These are phyloP conservation scores for Yamadazyma trypodendri DNA, from an alignment of 1,139 yeast genomes.

Conservation along the genomic window DNA sequence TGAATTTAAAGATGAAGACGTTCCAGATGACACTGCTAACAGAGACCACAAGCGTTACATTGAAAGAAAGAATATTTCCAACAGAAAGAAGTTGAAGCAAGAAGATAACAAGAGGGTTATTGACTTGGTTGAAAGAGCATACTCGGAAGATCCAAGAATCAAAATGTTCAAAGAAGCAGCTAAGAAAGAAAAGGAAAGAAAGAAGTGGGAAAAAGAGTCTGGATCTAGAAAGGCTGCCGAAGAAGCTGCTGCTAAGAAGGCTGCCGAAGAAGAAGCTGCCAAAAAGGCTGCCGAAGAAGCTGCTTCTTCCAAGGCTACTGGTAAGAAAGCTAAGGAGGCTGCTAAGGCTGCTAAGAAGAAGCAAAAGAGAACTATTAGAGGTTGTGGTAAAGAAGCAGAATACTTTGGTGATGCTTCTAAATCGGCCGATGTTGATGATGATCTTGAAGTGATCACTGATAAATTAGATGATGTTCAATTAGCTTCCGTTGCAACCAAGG, in stretches of 20 bases:
- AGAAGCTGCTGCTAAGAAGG: constrained; percentile 69
- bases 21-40: constrained; percentile 98
- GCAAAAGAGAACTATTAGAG: constrained; percentile 92
- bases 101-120: constrained; percentile 92
- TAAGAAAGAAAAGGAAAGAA: constrained; percentile 90
- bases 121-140: constrained; percentile 85
- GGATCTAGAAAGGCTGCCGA: constrained; percentile 96
- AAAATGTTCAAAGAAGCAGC: constrained; percentile 90
- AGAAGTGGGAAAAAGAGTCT: constrained; percentile 98
- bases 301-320: constrained; percentile 78
- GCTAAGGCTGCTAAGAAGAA: constrained; percentile 96
- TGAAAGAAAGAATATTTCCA: constrained; percentile 94
- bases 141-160: constrained; percentile 91
- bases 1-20: constrained; percentile 98
- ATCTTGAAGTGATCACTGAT: constrained; percentile 76
- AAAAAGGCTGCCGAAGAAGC: constrained; percentile 89
- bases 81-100: constrained; percentile 96
- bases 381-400: constrained; percentile 75
- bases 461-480: constrained; percentile 75
- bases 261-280: constrained; percentile 73
- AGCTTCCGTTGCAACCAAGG: constrained; percentile 64
- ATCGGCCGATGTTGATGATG: constrained; percentile 70
- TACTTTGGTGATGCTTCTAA: constrained; percentile 79
- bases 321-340: constrained; percentile 95
- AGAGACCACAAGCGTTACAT: constrained; percentile 99